Conservation (phyloP, 1,139 yeast genomes). For the Hansenula lynferdii region DNA sequence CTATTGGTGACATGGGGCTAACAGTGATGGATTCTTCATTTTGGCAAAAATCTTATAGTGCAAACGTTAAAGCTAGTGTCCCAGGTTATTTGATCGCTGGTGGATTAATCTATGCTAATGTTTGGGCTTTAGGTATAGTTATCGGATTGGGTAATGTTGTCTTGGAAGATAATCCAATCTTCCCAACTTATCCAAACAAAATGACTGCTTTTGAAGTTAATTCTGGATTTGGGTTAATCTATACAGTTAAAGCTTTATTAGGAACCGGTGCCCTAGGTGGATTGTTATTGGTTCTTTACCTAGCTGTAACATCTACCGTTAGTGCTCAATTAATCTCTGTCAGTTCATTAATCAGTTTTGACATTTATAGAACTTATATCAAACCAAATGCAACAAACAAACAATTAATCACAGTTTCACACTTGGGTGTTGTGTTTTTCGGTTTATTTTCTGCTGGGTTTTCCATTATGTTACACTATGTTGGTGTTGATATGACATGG, state of each 20-base stretch:
- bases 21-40: constrained; percentile 48
- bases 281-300: constrained; percentile 39
- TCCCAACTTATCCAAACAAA: constrained; percentile 43
- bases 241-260: constrained; percentile 43
- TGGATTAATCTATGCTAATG: constrained; percentile 29
- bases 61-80: constrained; percentile 30
- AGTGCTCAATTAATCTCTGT: constrained; percentile 50
- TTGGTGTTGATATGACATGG: constrained; percentile 47
- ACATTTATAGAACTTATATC: constrained; percentile 42
- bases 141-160: constrained; percentile 44
- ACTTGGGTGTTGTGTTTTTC: constrained; percentile 36
- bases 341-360: constrained; percentile 44
- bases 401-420: constrained; percentile 39
- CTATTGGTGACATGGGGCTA: constrained; percentile 47
- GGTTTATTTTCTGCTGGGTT: constrained; percentile 45
- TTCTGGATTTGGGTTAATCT: constrained; percentile 45
- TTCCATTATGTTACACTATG: constrained; percentile 46
- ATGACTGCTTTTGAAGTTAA: constrained; percentile 39
- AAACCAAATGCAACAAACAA: constrained; percentile 44
- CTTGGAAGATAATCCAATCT: constrained; percentile 37
- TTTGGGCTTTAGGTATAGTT: constrained; percentile 32
- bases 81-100: constrained; percentile 37
- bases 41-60: constrained; percentile 37
- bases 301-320: constrained; percentile 52
- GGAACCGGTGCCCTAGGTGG: constrained; percentile 47